Evolutionary conservation across 345 rosid genomes (phyloP), one percentile per base, ranked within the genome.

Genomic region (Heritiera fomes): DNA sequence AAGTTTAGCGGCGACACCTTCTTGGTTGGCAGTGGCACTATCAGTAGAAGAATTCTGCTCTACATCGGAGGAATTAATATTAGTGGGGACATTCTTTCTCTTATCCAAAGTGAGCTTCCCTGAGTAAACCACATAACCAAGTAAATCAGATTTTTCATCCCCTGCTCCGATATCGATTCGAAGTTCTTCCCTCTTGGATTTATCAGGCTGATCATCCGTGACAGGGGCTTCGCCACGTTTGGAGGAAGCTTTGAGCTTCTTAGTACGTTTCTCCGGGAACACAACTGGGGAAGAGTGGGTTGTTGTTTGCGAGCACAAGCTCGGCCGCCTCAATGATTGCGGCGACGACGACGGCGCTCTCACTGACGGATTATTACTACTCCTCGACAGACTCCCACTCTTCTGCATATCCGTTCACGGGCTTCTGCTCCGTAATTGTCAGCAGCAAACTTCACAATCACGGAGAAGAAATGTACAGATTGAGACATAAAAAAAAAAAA

Each of bases 131-230:
- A 87, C 84, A 83, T 81, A 90, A 20, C 98, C 97, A 79, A 96
- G 85, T 81, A 96, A 87, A 91, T 92, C 92, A 18, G 92, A 91
- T 78, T 91, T 96, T 81, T 96, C 99, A 79, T 96, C 98, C 5
- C 94, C 98, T 68, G 88, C 95, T 12, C 85, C 92, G 14, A 92
- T 88, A 81, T 94, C 98, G 68, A 96, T 90, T 78, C 90, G 65
- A 73, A 83, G 92, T 79, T 96, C 96, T 34, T 88, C 90, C 60
- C 71, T 64, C 81, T 89, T 89, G 2, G 85, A 79, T 73, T 89
- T 85, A 65, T 86, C 85, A 75, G 83, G 77, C 0, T 85, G 86
- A 83, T 89, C 85, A 75, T 79, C 90, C 7, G 30, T 14, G 5
- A 43, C 45, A 32, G 80, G 77, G 13, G 55, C 41, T 69, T 86